Evolutionary conservation across 2,329 filamentous ascomycete genomes (phyloP), one percentile per base, ranked within the genome.

Genomic region (Penicillium paneum): DNA sequence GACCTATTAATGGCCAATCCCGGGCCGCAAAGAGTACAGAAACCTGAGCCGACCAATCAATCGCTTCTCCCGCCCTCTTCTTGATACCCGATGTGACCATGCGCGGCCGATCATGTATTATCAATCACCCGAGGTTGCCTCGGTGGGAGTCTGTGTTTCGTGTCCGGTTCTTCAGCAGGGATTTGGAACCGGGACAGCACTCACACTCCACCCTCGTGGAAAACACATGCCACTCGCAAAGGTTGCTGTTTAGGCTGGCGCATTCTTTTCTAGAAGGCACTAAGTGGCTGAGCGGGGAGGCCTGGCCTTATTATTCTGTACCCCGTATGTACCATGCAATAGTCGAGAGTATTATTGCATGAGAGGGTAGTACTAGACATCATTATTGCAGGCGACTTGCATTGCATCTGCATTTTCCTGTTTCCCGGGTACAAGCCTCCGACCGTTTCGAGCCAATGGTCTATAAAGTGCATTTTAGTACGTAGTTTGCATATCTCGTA

Each of bases 91-190:
- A 55, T 57, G 56, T 54, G 55, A 61, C 55, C 50, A 63, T 58
- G 59, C 57, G 35, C 55, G 49, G 61, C 49, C 38, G 57, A 62
- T 63, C 57, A 58, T 56, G 32, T 45, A 48, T 45, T 31, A 51
- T 45, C 28, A 51, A 48, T 54, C 43, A 26, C 8, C 8, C 15
- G 40, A 17, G 11, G 17, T 53, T 56, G 21, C 21, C 21, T 24
- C 3, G 5, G 21, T 24, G 46, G 17, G 17, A 29, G 15, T 39
- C 36, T 28, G 41, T 24, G 21, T 24, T 39, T 29, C n/a, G 39
- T 40, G 40, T 13, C 26, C 15, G n/a, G 32, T 49, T 52, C 41
- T 45, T 51, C 49, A 51, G 48, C 49, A 34, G 26, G 36, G 38
- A 32, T 42, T 19, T 21, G 11, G 10, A 13, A 38, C 12, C 17